phyloP scores from a whole-genome alignment of 306 rosid species.

The Lupinus albus region DNA sequence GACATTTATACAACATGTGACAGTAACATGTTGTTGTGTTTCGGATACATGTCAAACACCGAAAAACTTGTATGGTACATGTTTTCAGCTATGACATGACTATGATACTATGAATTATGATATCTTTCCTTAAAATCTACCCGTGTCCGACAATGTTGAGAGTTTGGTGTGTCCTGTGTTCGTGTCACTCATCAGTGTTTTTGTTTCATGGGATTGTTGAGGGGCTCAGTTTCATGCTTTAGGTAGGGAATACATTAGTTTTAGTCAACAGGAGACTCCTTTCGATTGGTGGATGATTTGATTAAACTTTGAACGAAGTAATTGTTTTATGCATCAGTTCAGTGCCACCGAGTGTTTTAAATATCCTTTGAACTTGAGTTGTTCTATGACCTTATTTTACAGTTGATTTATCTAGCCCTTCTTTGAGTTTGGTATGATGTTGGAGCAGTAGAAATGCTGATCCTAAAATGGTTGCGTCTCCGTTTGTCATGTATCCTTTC shows the following conservation, averaged over 20 bases:
- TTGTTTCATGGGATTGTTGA: not conserved
- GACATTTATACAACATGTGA: too few species aligned
- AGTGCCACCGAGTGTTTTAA: not conserved
- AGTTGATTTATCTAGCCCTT: too few species aligned
- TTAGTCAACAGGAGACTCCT: conserved; percentile 1
- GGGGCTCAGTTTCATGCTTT: conserved; percentile 15
- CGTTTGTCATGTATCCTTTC: not conserved
- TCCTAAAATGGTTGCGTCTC: not conserved
- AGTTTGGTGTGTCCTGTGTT: too few species aligned
- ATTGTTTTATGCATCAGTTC: not conserved
- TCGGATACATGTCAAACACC: too few species aligned
- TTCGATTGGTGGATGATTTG: not conserved
- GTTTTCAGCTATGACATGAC: too few species aligned
- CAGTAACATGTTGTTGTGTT: too few species aligned
- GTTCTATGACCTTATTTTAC: not conserved
- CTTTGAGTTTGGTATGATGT: conserved; percentile 15
- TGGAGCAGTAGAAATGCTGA: not conserved
- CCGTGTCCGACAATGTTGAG: too few species aligned
- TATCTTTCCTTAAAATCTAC: too few species aligned
- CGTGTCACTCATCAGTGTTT: too few species aligned
- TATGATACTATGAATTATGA: too few species aligned
- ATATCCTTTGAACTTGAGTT: not conserved
- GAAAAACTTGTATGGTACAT: too few species aligned
- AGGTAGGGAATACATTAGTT: not conserved
- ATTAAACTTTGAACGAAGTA: conserved; percentile 8